Evolutionary conservation across 2,329 filamentous ascomycete genomes (phyloP).

Genomic region (Nemania sp.): DNA sequence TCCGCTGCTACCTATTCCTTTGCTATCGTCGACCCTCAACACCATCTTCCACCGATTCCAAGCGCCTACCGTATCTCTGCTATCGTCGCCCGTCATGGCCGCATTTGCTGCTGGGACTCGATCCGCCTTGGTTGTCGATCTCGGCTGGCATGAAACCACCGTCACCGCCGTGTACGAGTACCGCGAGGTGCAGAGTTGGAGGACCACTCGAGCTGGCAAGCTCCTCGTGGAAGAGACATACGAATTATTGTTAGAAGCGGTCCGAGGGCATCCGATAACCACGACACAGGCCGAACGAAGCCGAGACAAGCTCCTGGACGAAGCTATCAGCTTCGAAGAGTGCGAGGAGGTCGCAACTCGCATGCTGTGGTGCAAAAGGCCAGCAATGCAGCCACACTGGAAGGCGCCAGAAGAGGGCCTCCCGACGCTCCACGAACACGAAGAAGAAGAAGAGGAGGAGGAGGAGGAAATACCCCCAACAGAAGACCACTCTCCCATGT

Average conservation of each 20-base stretch:
- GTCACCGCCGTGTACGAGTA: conserved; percentile 91
- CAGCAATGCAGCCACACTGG: conserved; percentile 38
- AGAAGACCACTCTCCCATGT: conserved; percentile 45
- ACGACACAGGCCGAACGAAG: conserved; percentile 34
- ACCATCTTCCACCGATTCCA: conserved; percentile 82
- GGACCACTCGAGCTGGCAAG: conserved; percentile 76
- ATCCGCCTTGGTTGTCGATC: conserved; percentile 83
- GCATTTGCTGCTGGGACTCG: conserved; percentile 80
- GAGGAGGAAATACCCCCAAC: conserved; percentile 38
- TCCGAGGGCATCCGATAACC: conserved; percentile 35
- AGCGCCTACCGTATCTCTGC: conserved; percentile 76
- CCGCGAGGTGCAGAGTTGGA: conserved; percentile 72
- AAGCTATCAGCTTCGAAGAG: conserved; percentile 70
- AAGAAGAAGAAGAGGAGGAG: conserved; percentile 56
- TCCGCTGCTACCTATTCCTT: conserved; percentile 73
- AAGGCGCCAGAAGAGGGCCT: conserved; percentile 43
- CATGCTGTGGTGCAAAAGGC: conserved; percentile 74
- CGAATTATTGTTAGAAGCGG: conserved; percentile 58
- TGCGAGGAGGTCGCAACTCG: conserved; percentile 79
- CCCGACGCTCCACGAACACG: conserved; percentile 60
- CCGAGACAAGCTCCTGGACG: conserved; percentile 38
- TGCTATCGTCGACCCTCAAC: conserved; percentile 76
- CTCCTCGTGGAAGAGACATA: conserved; percentile 72
- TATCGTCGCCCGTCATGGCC: conserved; percentile 76
- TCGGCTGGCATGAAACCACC: conserved; percentile 90